Conservation (phyloP, 768 basidiomycete species). For the Termitomyces heimii region DNA sequence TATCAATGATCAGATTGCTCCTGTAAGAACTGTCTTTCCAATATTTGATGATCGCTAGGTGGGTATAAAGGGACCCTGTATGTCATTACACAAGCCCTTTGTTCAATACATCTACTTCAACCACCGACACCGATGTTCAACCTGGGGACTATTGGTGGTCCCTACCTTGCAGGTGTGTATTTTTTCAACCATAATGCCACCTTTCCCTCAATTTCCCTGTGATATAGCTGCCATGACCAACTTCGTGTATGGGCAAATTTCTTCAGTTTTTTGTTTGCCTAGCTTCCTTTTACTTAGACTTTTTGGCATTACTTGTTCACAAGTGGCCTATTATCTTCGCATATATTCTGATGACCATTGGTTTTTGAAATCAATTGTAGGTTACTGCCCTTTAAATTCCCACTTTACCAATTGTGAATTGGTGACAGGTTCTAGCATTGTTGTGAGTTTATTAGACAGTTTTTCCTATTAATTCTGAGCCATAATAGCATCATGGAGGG, state of each 20-base stretch:
- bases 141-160: background rate
- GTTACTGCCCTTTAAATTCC: background rate
- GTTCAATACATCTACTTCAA: background rate
- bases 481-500: too few species aligned
- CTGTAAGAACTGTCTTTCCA: too few species aligned
- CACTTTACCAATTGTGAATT: background rate
- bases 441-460: too few species aligned
- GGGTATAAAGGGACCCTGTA: too few species aligned
- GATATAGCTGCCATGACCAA: background rate
- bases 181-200: background rate
- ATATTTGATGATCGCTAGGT: too few species aligned
- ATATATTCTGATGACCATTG: background rate
- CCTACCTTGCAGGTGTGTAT: background rate
- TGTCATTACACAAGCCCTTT: too few species aligned
- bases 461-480: too few species aligned
- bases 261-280: background rate
- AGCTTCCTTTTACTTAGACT: background rate
- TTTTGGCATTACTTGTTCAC: background rate
- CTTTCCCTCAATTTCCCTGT: background rate
- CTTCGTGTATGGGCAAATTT: background rate
- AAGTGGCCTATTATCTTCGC: background rate
- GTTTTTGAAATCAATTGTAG: background rate
- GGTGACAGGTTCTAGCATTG: too few species aligned
- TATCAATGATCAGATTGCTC: too few species aligned
- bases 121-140: background rate